phyloP scores from a whole-genome alignment of 2,329 filamentous ascomycete species.

The Macroventuria anomochaeta region DNA sequence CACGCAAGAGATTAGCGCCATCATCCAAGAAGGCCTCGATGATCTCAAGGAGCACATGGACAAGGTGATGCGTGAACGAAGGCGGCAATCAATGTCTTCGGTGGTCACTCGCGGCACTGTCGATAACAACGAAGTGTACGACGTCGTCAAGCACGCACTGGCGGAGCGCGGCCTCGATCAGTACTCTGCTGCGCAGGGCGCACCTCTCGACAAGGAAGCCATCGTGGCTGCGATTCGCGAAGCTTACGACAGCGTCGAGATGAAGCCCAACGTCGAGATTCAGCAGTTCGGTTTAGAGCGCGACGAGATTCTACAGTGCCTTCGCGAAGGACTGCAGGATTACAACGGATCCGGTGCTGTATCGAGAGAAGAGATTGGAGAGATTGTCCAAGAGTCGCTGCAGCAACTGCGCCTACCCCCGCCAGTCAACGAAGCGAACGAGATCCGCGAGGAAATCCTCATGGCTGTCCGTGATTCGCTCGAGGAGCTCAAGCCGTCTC shows the following conservation, averaged over 20 bases:
- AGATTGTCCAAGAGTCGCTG: constrained; percentile 83
- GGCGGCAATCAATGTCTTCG: constrained; percentile 69
- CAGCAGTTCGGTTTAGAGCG: constrained; percentile 89
- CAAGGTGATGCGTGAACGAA: constrained; percentile 76
- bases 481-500: constrained; percentile 73
- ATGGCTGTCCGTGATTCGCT: constrained; percentile 84
- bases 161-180: constrained; percentile 58
- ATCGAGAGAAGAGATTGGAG: constrained; percentile 83
- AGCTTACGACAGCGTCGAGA: constrained; percentile 78
- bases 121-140: constrained; percentile 85
- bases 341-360: constrained; percentile 68
- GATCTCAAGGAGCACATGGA: constrained; percentile 88
- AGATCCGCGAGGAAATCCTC: constrained; percentile 84
- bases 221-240: constrained; percentile 86
- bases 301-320: constrained; percentile 85
- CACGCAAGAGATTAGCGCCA: constrained; percentile 74
- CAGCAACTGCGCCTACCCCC: constrained; percentile 79
- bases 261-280: constrained; percentile 90
- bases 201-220: constrained; percentile 70
- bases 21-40: constrained; percentile 80
- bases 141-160: constrained; percentile 78
- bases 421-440: constrained; percentile 70
- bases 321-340: constrained; percentile 83
- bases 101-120: constrained; percentile 68
- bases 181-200: constrained; percentile 54